Percentiles rank a stretch among this genome's conserved stretches.
Conservation (phyloP, 2,329 filamentous ascomycete genomes). For the Talaromyces sp. region DNA sequence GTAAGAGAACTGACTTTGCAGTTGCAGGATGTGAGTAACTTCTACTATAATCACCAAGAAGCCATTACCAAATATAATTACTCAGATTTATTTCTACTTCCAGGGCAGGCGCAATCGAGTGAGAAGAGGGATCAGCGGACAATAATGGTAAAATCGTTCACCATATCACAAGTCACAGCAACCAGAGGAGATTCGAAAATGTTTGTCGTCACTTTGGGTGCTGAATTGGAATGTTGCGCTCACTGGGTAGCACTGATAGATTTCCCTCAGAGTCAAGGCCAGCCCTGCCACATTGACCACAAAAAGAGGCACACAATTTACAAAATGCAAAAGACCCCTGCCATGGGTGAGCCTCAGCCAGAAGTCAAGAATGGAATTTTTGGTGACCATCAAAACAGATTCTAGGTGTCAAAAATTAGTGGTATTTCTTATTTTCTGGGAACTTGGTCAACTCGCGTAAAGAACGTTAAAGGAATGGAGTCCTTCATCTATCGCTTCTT, state of each 20-base stretch:
- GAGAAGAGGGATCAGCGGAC: slow-evolving; percentile 79
- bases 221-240: slow-evolving; percentile 60
- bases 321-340: slow-evolving; percentile 70
- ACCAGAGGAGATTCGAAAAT: slow-evolving; percentile 63
- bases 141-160: slow-evolving; percentile 83
- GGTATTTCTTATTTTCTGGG: not conserved
- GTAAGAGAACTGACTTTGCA: not conserved
- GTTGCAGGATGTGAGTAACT: not conserved
- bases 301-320: slow-evolving; percentile 70
- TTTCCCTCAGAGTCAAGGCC: slow-evolving; percentile 78
- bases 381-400: slow-evolving; percentile 88
- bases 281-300: slow-evolving; percentile 77
- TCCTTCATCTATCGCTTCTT: not conserved
- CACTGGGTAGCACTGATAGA: slow-evolving; percentile 79
- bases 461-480: slow-evolving; percentile 27
- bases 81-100: slow-evolving; percentile 58
- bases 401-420: slow-evolving; percentile 47
- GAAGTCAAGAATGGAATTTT: slow-evolving; percentile 85
- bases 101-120: slow-evolving; percentile 79
- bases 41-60: slow-evolving; percentile 1
- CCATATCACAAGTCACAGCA: slow-evolving; percentile 85
- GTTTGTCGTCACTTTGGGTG: slow-evolving; percentile 46
- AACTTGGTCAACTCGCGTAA: slow-evolving; percentile 40
- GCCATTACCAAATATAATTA: not conserved
- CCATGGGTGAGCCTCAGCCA: slow-evolving; percentile 80